Base-by-base conservation (phyloP, 1,284 basidiomycete genomes). In the Phellopilus nigrolimitatus region DNA sequence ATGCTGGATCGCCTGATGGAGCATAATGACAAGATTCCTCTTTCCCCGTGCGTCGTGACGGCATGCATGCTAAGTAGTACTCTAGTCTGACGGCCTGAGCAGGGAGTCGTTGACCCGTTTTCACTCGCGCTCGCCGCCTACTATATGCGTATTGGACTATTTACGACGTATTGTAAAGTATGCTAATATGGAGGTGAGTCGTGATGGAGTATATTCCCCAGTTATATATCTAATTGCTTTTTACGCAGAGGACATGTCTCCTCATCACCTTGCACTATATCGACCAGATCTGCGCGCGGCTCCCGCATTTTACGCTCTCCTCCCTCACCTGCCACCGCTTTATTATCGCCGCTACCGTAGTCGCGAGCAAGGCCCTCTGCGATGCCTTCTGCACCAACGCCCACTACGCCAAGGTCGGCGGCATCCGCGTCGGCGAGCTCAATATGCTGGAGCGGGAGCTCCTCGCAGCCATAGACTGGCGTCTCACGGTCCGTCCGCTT, bases 271-370 rank as follows among this genome's bases (percentile, higher is more conserved):
- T 97, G 54, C 86, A 91, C 68, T 97, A 97, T 71, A 94, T 97
- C 71, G 94, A 97, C 72, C 87, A 91, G 68, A 91, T 95, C 59
- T 95, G 91, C 69, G 77, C 85, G 49, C 82, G 89, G 58, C 79
- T 84, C 60, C 88, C 91, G 31, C 74, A 81, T 43, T 95, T 95
- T 71, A 95, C 90, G 33, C 80, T 98, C 59, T 90, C 91, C 37
- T 95, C 91, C 28, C 79, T 95, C 63, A 97, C 95, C 27, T 93
- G 93, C 62, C 95, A 97, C 71, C 91, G 93, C 50, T 97, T 97
- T 71, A 78, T 95, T 64, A 95, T 95, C 69, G 80, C 93, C 46
- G 81, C 91, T 59, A 84, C 95, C 64, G 82, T 87, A 34, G 85
- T 94, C 50, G 84, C 90, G 51, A 88, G 82, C 68, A 97, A 97